Percentiles rank a stretch among this genome's conserved stretches.
phyloP scores from a whole-genome alignment of 176 grass and related monocot species.

The Cymbopogon citratus region DNA sequence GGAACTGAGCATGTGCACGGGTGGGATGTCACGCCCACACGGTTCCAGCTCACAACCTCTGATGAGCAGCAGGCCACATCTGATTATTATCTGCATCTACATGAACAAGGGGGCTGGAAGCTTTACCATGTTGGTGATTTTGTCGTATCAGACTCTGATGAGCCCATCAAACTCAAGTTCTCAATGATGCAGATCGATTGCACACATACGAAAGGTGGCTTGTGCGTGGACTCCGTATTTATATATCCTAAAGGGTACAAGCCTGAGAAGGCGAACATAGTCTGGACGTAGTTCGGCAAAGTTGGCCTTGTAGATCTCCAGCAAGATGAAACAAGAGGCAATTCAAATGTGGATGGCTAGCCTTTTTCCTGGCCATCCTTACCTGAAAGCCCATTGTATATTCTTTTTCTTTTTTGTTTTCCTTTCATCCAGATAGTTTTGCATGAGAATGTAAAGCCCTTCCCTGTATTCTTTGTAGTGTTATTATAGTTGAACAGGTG shows the following conservation, averaged over 20 bases:
- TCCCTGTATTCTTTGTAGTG: conserved; percentile 37
- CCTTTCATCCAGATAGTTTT: conserved; percentile 43
- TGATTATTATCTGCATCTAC: conserved; percentile 61
- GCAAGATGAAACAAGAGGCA: conserved; percentile 9
- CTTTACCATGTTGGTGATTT: conserved; percentile 91
- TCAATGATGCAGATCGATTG: conserved; percentile 98
- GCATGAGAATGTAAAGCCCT: conserved; percentile 35
- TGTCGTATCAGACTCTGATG: conserved; percentile 37
- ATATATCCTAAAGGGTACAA: conserved; percentile 63
- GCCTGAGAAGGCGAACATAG: conserved; percentile 39
- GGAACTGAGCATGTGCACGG: conserved; percentile 72
- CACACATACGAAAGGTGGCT: conserved; percentile 64
- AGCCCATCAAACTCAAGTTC: conserved; percentile 67
- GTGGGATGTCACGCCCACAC: conserved; percentile 81
- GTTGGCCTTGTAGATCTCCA: not conserved
- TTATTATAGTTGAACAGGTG: conserved; percentile 27
- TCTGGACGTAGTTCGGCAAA: conserved; percentile 36
- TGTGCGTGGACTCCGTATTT: conserved; percentile 74
- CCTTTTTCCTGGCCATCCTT: conserved; percentile 46
- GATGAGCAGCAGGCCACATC: conserved; percentile 66
- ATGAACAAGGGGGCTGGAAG: conserved; percentile 68
- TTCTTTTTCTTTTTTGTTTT: conserved; percentile 18
- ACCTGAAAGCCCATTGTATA: conserved; percentile 42
- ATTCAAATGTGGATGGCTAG: conserved; percentile 22
- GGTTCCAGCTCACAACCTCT: conserved; percentile 71